Base-by-base conservation (phyloP, 805 yeast genomes). In the Candida sanyiensis region DNA sequence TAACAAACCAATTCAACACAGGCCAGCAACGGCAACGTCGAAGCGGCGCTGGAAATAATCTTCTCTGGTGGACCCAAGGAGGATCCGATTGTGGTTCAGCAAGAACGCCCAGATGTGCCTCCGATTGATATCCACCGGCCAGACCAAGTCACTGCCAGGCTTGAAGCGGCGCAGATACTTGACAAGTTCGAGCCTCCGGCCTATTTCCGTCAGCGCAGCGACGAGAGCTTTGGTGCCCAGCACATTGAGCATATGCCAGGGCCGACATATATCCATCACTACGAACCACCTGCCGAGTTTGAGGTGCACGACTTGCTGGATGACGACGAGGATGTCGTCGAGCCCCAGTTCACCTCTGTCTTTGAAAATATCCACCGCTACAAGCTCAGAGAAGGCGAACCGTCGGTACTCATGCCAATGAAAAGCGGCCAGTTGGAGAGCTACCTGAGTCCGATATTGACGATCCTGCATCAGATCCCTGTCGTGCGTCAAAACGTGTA, bases 381-480 rank as follows among this genome's bases (percentile, higher is more conserved):
- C 33, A 23, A 43, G 21, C 53, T 61, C 13, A 40, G 37, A 1
- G 47, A 43, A 0, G 47, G 24, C 5, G 32, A 36, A 1, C 66
- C 67, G 1, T 54, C 65, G 0, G 57, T 66, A 3, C 39, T 69
- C 12, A 47, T 69, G 33, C 71, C 73, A 1, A 44, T 50, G 7
- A 47, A 51, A 18, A 44, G 54, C 7, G 64, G 57, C 3, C 41
- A 53, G 5, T 48, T 61, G 28, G 73, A 67, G 43, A 62, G 65
- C 16, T 63, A 65, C 43, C 52, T 69, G 47, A 67, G 68, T 4
- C 67, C 75, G 1, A 29, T 72, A 13, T 42, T 72, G 21, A 59
- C 59, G 50, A 57, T 67, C 6, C 45, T 72, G 6, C 59, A 64
- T n/a, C 59, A 63, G 33, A 52, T 67, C 7, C 59, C 67, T 1